Evolutionary conservation across 176 grass and related monocot species (phyloP), one percentile per base, ranked within the genome.

Genomic region (Oryza meyeriana): DNA sequence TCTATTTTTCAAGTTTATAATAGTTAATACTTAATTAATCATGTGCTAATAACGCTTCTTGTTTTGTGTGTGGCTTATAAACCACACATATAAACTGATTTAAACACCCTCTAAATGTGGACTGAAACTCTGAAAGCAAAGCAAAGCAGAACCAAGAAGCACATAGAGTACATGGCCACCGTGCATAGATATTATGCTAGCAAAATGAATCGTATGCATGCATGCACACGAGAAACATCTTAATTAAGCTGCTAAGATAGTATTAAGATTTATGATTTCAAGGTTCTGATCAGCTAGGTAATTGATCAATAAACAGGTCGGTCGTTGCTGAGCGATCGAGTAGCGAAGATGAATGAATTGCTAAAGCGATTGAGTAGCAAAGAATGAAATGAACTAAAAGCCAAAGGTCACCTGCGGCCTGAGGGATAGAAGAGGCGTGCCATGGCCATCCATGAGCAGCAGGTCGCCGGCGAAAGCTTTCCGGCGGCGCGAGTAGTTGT

Each of bases 401-500:
- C 1, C 3, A 48, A 48, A 17, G 14, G 18, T 57, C 0, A 94
- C 94, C 94, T 92, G 92, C 61, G 94, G 94, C 40, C 80, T 83
- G 63, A 94, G 79, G 28, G 88, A 66, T 1, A 97, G 74, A 30
- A 97, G 81, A 14, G 85, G 72, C 38, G 69, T 79, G 10, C 94
- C 94, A 8, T 42, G 39, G 22, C 92, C 94, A 36, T 97, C 90
- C 85, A 94, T 92, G 83, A 97, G 92, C n/a, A 94, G 72, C 7
- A 97, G 81, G 64, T 97, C 92, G 71, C 88, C 87, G 44, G 88
- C 82, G 63, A 94, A 89, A 58, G 74, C 73, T 48, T 97, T 97
- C 0, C 69, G 63, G 32, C 72, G 83, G 47, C 92, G 85, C 1
- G 94, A 88, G 72, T 97, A 97, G 73, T 97, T 97, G 81, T 97